A percentile compares a stretch with the other conserved stretches of the same genome.
These are phyloP conservation scores for Puccinia coronata DNA, from an alignment of 1,284 basidiomycete genomes.

Conservation along the genomic window DNA sequence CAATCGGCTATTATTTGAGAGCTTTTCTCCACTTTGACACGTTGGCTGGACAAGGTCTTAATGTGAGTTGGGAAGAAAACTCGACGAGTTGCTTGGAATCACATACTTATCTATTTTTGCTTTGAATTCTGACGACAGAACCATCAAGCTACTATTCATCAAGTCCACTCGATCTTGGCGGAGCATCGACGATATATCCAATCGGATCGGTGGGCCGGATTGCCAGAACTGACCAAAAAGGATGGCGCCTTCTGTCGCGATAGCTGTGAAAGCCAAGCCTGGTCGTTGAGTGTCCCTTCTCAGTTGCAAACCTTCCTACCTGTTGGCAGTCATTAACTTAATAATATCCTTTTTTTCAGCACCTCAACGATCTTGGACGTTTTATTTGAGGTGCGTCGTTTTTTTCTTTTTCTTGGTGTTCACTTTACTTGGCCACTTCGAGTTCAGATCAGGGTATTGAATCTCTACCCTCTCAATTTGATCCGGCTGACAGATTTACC, in stretches of 20 bases:
- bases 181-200: conserved; percentile 72
- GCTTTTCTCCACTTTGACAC: conserved; percentile 85
- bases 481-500: conserved; percentile 4
- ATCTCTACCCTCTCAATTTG: too few relatives aligned
- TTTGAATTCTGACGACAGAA: conserved; percentile 62
- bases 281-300: conserved; percentile 43
- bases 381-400: conserved; percentile 36
- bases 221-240: conserved; percentile 72
- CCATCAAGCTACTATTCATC: conserved; percentile 71
- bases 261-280: conserved; percentile 80
- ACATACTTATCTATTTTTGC: background rate
- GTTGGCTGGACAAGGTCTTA: conserved; percentile 66
- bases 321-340: background rate
- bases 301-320: background rate
- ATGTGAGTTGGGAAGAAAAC: conserved; percentile 63
- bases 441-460: background rate
- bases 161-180: conserved; percentile 73
- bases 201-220: conserved; percentile 79
- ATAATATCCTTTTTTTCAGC: background rate
- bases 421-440: background rate
- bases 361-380: conserved; percentile 38
- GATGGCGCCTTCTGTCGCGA: conserved; percentile 77
- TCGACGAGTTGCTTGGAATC: background rate
- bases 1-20: conserved; percentile 81
- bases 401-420: background rate